Conservation (phyloP, 169 alveolate species). For the Plasmodium malariae region DNA sequence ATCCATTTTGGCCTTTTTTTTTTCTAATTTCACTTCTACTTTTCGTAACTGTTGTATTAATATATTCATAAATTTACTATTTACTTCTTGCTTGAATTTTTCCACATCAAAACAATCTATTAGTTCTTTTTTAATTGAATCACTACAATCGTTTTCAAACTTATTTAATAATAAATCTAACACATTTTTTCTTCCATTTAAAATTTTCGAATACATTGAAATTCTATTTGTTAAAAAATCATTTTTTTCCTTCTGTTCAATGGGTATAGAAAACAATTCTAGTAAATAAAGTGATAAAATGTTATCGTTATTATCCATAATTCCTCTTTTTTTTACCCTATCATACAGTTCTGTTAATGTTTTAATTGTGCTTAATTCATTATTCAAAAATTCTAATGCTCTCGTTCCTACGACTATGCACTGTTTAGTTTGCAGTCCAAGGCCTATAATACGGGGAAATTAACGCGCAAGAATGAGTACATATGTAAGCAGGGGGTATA, state of each 20-base stretch:
- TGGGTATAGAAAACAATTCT: slow-evolving; percentile 88
- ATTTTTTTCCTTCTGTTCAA: slow-evolving; percentile 88
- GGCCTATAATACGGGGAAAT: slow-evolving; percentile 73
- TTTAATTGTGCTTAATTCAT: slow-evolving; percentile 87
- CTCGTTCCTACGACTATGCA: slow-evolving; percentile 92
- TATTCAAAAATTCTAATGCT: slow-evolving; percentile 87
- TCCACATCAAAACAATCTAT: slow-evolving; percentile 83
- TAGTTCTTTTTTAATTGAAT: slow-evolving; percentile 80
- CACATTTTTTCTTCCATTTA: slow-evolving; percentile 82
- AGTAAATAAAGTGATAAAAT: slow-evolving; percentile 87
- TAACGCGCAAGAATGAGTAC: too few species aligned
- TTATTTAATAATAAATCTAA: slow-evolving; percentile 79
- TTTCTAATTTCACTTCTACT: slow-evolving; percentile 85
- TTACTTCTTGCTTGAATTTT: slow-evolving; percentile 85
- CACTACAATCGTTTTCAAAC: slow-evolving; percentile 80
- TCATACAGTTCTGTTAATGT: slow-evolving; percentile 88
- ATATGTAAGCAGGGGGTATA: neutral
- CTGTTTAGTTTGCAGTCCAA: slow-evolving; percentile 90
- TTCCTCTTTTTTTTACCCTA: slow-evolving; percentile 85
- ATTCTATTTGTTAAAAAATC: slow-evolving; percentile 85
- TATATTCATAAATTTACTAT: slow-evolving; percentile 87
- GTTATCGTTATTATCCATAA: slow-evolving; percentile 84
- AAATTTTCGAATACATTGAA: slow-evolving; percentile 87
- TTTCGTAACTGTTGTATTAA: slow-evolving; percentile 84
- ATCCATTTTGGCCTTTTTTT: slow-evolving; percentile 86